Evolutionary conservation across 2,329 filamentous ascomycete species (phyloP), one percentile per base, ranked within the genome.

Genomic region (Hypoxylon sp.): DNA sequence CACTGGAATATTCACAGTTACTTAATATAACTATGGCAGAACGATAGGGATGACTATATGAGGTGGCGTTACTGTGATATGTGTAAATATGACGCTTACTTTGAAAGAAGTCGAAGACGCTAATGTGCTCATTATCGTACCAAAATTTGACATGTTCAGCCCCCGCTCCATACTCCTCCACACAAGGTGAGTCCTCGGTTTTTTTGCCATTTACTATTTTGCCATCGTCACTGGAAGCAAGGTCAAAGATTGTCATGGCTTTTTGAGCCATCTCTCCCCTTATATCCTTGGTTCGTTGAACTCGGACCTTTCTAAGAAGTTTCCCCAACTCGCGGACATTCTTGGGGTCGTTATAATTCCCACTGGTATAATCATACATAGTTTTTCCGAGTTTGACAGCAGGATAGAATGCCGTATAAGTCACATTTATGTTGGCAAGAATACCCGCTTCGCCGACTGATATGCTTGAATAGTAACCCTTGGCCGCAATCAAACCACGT

Each of bases 121-220:
- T 83, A 19, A 88, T 83, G 64, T 86, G 87, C 8, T 72, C 71
- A 0, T 78, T 73, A 33, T 76, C 67, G 2, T 11, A 17, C 79
- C 83, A 89, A 72, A 91, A 91, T 35, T 83, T 72, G 3, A 91
- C 88, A 0, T 85, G 78, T 6, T 81, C 80, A 0, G 88, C 82
- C 0, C 83, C 83, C 46, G 85, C 85, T 5, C 82, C 86, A 39
- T 73, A 72, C 0, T 50, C 35, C 0, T 11, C 24, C 2, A 81
- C 75, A 1, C 33, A 61, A 0, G 79, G 75, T 1, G 73, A 75
- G n/a, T n/a, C n/a, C n/a, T n/a, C n/a, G n/a, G n/a, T n/a, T 17
- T 76, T 51, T 11, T 53, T 14, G 69, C 2, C 50, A 60, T 22
- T 75, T 51, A 63, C 50, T 11, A 70, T 71, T n/a, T n/a, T n/a